Percentiles rank a stretch among this genome's conserved stretches.
Evolutionary conservation across 2,329 filamentous ascomycete genomes (phyloP).

Genomic region (Ophiostoma himal-ulmi): DNA sequence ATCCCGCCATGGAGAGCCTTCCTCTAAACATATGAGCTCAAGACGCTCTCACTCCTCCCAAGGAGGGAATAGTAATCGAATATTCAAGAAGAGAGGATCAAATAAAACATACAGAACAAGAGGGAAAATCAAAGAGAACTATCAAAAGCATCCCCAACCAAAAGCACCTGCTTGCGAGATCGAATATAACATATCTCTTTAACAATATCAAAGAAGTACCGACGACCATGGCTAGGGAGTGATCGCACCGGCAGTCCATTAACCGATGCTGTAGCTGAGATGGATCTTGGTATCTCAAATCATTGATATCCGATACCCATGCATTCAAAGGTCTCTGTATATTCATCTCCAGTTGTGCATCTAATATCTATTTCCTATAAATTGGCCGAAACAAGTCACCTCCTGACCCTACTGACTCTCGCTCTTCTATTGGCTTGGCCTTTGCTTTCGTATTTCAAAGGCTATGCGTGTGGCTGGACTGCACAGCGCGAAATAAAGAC

Average conservation of each 20-base stretch:
- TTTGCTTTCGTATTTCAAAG: not conserved
- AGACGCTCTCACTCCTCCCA: not conserved
- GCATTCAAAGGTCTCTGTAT: not conserved
- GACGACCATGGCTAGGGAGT: not conserved
- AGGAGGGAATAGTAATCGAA: slow-evolving; percentile 7
- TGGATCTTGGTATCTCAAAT: not conserved
- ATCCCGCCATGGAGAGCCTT: not conserved
- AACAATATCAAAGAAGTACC: not conserved
- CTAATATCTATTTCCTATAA: not conserved
- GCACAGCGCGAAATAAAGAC: not conserved
- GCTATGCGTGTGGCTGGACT: not conserved
- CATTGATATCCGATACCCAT: not conserved
- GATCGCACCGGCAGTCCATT: not conserved
- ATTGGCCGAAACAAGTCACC: not conserved
- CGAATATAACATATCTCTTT: not conserved
- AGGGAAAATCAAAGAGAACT: not conserved
- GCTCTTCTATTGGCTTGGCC: not conserved
- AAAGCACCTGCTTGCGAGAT: not conserved
- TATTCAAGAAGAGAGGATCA: not conserved
- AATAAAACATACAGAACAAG: not conserved
- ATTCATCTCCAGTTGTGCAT: not conserved
- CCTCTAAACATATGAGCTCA: not conserved
- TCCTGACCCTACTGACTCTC: not conserved
- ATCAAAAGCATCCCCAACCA: not conserved
- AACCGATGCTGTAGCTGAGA: not conserved